Evolutionary conservation across 306 rosid genomes (phyloP).

Genomic region (Fagus crenata): DNA sequence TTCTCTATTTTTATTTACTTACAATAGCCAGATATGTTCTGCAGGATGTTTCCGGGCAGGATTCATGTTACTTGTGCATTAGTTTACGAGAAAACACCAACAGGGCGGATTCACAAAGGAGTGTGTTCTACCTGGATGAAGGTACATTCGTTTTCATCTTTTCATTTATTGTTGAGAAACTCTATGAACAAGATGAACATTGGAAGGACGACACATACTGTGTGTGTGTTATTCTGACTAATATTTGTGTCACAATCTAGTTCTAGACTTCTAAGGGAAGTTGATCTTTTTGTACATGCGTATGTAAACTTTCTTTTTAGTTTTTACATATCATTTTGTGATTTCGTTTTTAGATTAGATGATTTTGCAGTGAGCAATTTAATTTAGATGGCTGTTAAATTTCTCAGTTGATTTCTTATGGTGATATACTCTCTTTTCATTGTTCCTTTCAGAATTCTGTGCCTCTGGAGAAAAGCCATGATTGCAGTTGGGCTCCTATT

Average conservation of each 20-base stretch:
- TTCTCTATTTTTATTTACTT: conserved; percentile 4
- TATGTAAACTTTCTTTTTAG: too few relatives aligned
- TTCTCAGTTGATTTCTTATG: not conserved
- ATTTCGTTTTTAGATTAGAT: too few relatives aligned
- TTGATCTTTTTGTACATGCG: too few relatives aligned
- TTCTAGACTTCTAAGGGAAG: too few relatives aligned
- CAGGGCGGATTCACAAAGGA: conserved; percentile 89
- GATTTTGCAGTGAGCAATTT: not conserved
- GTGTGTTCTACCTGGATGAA: conserved; percentile 98
- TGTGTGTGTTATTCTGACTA: too few relatives aligned
- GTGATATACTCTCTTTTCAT: conserved; percentile 11
- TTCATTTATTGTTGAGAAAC: not conserved
- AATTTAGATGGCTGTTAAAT: not conserved
- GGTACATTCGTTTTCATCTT: conserved; percentile 48
- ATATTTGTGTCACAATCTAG: too few relatives aligned
- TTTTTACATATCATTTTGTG: too few relatives aligned
- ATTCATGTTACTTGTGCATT: conserved; percentile 96
- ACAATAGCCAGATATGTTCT: conserved; percentile 27
- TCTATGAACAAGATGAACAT: too few relatives aligned
- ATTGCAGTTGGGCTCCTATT: conserved; percentile 89
- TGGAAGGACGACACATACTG: too few relatives aligned
- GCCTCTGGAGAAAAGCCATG: conserved; percentile 64
- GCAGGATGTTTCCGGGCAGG: conserved; percentile 79
- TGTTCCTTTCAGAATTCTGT: conserved; percentile 58
- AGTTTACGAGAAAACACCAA: conserved; percentile 70